phyloP scores from a whole-genome alignment of 345 rosid species.

The Trapa incisa region DNA sequence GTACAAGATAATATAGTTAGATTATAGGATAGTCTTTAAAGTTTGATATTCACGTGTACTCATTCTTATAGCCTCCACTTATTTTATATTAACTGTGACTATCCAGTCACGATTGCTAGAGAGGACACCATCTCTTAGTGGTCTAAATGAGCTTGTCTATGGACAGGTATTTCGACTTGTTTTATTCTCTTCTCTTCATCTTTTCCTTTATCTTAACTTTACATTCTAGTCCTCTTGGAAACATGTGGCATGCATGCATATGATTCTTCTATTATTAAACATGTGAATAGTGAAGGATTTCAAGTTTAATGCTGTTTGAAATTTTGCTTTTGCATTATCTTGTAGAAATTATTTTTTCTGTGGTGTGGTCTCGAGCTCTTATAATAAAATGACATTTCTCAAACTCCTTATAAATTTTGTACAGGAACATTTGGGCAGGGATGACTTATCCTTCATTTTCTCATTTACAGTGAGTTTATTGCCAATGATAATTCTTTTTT shows the following conservation, averaged over 20 bases:
- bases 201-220: neutral
- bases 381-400: conserved; percentile 8
- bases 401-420: neutral
- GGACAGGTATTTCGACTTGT: conserved; percentile 59
- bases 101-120: conserved; percentile 67
- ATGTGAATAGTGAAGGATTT: neutral
- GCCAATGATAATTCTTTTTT: conserved; percentile 6
- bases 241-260: neutral
- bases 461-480: conserved; percentile 56
- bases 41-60: neutral
- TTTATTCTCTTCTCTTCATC: neutral
- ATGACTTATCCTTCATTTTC: conserved; percentile 74
- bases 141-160: conserved; percentile 79
- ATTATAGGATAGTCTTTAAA: neutral
- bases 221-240: neutral
- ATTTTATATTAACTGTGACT: conserved; percentile 12
- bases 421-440: conserved; percentile 90
- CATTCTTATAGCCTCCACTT: neutral
- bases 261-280: neutral
- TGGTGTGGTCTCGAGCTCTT: neutral
- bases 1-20: too few relatives aligned
- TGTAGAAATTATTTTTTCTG: neutral
- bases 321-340: neutral
- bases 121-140: conserved; percentile 91
- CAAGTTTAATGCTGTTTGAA: neutral